Conservation (phyloP, 2,329 filamentous ascomycete genomes). For the Rasamsonia emersonii region DNA sequence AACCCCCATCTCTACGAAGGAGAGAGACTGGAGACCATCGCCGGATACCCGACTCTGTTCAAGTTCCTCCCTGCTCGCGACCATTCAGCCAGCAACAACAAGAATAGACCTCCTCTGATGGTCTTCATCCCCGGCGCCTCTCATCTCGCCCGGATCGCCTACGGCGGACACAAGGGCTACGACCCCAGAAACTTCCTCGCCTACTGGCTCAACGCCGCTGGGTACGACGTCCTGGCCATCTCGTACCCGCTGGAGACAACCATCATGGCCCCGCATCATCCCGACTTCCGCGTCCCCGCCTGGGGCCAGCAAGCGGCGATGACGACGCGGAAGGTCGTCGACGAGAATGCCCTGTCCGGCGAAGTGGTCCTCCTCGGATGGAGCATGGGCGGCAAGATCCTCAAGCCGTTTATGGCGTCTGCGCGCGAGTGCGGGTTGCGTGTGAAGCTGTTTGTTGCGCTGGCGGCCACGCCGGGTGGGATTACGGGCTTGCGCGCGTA, state of each 20-base stretch:
- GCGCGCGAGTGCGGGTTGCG: constrained; percentile 2
- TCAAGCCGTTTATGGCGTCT: constrained; percentile 7
- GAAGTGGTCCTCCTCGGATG: constrained; percentile 9
- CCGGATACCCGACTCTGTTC: constrained; percentile 6
- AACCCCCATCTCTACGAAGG: constrained; percentile 8
- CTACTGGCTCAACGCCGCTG: constrained; percentile 11
- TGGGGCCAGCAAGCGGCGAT: constrained; percentile 14
- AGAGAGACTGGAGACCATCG: constrained; percentile 5
- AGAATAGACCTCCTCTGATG: constrained; percentile 7
- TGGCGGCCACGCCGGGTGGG: constrained; percentile 10
- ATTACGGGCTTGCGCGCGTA: constrained; percentile 4
- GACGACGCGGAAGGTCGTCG: constrained; percentile 8
- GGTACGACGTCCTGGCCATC: constrained; percentile 12
- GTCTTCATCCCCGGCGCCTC: constrained; percentile 13
- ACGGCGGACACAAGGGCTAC: constrained; percentile 13
- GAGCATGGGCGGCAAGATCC: constrained; percentile 13
- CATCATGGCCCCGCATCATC: constrained; percentile 10
- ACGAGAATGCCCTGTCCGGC: constrained; percentile 3
- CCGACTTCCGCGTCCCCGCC: constrained; percentile 10
- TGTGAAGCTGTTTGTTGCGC: constrained; percentile 8
- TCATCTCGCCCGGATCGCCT: constrained; percentile 14
- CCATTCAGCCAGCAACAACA: background rate
- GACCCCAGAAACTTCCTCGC: constrained; percentile 11
- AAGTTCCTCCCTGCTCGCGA: constrained; percentile 7
- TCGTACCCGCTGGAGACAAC: constrained; percentile 14